Percentiles rank a stretch among this genome's conserved stretches.
Evolutionary conservation across 495 filamentous ascomycete genomes (phyloP).

Genomic region (Cercophora sp.): DNA sequence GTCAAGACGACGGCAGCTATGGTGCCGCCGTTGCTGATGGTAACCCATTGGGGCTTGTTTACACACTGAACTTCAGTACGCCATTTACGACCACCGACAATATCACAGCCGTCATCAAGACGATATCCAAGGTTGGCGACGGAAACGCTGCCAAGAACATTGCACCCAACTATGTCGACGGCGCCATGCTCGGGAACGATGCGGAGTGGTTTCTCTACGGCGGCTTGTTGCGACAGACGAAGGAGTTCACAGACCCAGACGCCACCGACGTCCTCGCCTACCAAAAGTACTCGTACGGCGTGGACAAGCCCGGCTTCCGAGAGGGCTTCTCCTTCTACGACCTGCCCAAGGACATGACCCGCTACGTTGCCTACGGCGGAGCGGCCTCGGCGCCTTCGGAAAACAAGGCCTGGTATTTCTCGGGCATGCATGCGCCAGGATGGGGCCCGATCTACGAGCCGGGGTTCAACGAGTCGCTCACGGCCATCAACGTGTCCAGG

Average conservation of each 20-base stretch:
- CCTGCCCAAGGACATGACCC: conserved; percentile 48
- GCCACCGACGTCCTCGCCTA: conserved; percentile 45
- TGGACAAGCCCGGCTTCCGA: conserved; percentile 33
- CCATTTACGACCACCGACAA: conserved; percentile 55
- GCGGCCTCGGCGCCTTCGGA: conserved; percentile 64
- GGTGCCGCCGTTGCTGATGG: conserved; percentile 19
- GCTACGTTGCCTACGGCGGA: conserved; percentile 62
- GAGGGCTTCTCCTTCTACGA: conserved; percentile 34
- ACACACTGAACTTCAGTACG: conserved; percentile 54
- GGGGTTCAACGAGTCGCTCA: conserved; percentile 26
- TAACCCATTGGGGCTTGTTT: conserved; percentile 47
- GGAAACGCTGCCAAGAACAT: conserved; percentile 49
- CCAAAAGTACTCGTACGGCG: conserved; percentile 47
- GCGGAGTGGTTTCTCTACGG: conserved; percentile 55
- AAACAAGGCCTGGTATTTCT: conserved; percentile 69
- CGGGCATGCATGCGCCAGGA: conserved; percentile 50
- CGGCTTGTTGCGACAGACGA: conserved; percentile 31
- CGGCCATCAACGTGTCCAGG: conserved; percentile 36
- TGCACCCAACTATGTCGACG: conserved; percentile 57
- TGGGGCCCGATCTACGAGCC: conserved; percentile 44
- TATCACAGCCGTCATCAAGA: conserved; percentile 46
- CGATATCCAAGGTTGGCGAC: conserved; percentile 37
- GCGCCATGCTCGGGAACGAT: conserved; percentile 63
- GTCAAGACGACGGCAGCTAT: conserved; percentile 35
- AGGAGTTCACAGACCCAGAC: conserved; percentile 25